phyloP scores from a whole-genome alignment of 176 grass and related monocot genomes.

The Poa pratensis region DNA sequence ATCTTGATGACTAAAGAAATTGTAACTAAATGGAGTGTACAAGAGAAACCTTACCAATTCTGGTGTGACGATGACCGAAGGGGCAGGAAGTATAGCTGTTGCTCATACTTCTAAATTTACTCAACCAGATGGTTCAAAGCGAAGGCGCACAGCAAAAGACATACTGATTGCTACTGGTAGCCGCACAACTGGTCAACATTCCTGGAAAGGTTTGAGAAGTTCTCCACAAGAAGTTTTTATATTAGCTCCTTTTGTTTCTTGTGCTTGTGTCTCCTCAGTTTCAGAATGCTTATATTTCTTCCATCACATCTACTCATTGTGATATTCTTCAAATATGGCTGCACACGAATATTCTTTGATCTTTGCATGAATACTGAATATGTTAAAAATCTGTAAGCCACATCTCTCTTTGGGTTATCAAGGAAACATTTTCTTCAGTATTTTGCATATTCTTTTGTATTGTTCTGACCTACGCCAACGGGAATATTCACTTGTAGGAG shows the following conservation, averaged over 20 bases:
- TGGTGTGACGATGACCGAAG: conserved; percentile 88
- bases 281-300: background rate
- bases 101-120: conserved; percentile 75
- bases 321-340: background rate
- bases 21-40: conserved; percentile 79
- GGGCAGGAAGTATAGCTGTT: conserved; percentile 70
- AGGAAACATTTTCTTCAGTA: background rate
- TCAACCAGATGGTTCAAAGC: conserved; percentile 69
- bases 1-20: conserved; percentile 78
- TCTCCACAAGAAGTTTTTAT: background rate
- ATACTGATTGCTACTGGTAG: conserved; percentile 88
- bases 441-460: background rate
- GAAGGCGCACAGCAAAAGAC: conserved; percentile 65
- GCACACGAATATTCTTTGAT: background rate
- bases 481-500: conserved; percentile 59
- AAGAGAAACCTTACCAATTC: conserved; percentile 69
- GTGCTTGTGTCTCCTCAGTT: background rate
- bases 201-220: conserved; percentile 75
- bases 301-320: background rate
- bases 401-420: background rate
- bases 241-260: background rate
- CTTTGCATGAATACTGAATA: background rate
- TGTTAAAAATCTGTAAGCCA: background rate
- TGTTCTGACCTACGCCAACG: background rate
- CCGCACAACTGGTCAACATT: conserved; percentile 71